phyloP scores from a whole-genome alignment of 1,139 yeast genomes.

The Geotrichum cucujoidarum region DNA sequence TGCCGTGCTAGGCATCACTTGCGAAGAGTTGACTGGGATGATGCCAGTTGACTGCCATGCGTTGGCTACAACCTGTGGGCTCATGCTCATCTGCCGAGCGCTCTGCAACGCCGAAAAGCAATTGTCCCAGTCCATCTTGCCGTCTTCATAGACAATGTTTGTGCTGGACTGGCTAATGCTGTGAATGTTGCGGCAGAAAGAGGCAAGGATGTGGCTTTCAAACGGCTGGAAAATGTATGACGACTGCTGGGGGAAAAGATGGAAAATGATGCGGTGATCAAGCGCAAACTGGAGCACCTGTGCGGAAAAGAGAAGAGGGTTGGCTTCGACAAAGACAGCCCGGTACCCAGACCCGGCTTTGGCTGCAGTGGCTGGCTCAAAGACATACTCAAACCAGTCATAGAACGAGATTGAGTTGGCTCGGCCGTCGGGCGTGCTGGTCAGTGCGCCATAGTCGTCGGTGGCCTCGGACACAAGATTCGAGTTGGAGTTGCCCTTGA shows the following conservation, averaged over 20 bases:
- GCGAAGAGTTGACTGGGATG: not conserved
- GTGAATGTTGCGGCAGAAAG: not conserved
- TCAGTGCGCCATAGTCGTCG: slow-evolving; percentile 10
- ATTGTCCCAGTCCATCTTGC: slow-evolving; percentile 3
- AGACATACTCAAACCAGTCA: slow-evolving; percentile 18
- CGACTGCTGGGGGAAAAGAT: slow-evolving; percentile 14
- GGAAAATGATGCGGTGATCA: slow-evolving; percentile 15
- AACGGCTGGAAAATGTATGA: slow-evolving; percentile 5
- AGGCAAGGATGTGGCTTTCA: not conserved
- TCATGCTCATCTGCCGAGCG: not conserved
- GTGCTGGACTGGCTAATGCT: not conserved
- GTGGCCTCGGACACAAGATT: slow-evolving; percentile 6
- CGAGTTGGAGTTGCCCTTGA: slow-evolving; percentile 4
- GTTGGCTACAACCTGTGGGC: not conserved
- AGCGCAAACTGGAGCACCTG: slow-evolving; percentile 17
- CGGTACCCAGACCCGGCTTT: slow-evolving; percentile 5
- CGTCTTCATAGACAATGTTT: not conserved
- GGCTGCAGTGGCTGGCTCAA: slow-evolving; percentile 8
- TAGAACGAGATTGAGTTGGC: slow-evolving; percentile 12
- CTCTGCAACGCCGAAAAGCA: not conserved
- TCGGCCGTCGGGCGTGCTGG: slow-evolving; percentile 14
- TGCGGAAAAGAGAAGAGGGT: slow-evolving; percentile 14
- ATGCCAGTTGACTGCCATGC: slow-evolving; percentile 7
- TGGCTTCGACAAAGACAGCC: slow-evolving; percentile 15
- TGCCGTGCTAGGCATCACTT: not conserved